Conservation (phyloP, 768 basidiomycete genomes). For the Lactarius trivialis region DNA sequence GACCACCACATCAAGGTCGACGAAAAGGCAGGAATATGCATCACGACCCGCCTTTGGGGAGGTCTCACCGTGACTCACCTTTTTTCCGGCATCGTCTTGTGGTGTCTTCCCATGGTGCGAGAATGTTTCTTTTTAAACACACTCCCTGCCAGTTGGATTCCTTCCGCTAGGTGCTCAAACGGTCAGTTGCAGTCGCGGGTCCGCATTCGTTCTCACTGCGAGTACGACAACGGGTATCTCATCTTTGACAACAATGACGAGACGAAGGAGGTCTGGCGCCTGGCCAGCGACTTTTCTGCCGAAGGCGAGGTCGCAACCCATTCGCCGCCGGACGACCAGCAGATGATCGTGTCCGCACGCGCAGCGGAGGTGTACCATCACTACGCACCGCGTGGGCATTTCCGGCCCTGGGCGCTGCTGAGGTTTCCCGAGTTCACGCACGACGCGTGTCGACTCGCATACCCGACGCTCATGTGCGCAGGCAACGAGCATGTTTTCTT, state of each 20-base stretch:
- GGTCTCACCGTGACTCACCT: conserved; percentile 57
- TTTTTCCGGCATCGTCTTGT: conserved; percentile 43
- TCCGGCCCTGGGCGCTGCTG: conserved; percentile 57
- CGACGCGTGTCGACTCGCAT: conserved; percentile 61
- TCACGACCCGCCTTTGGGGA: conserved; percentile 49
- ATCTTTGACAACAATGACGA: conserved; percentile 57
- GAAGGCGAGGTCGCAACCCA: conserved; percentile 4
- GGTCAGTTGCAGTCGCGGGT: conserved; percentile 39
- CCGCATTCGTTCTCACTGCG: conserved; percentile 56
- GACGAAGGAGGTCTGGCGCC: conserved; percentile 68
- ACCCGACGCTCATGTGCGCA: conserved; percentile 55
- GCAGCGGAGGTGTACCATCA: conserved; percentile 23
- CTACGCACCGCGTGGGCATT: conserved; percentile 39
- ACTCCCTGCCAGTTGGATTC: not conserved
- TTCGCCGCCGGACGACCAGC: conserved; percentile 24
- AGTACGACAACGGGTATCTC: conserved; percentile 66
- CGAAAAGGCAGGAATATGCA: conserved; percentile 49
- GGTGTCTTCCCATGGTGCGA: conserved; percentile 53
- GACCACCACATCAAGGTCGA: conserved; percentile 79
- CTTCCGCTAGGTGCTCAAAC: not conserved
- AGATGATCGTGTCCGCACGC: conserved; percentile 25
- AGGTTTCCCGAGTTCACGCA: conserved; percentile 48
- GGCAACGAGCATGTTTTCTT: conserved; percentile 42
- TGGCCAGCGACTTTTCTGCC: conserved; percentile 26
- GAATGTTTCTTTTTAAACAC: not conserved